Evolutionary conservation across 345 rosid genomes (phyloP).

Genomic region (Salix brachista): DNA sequence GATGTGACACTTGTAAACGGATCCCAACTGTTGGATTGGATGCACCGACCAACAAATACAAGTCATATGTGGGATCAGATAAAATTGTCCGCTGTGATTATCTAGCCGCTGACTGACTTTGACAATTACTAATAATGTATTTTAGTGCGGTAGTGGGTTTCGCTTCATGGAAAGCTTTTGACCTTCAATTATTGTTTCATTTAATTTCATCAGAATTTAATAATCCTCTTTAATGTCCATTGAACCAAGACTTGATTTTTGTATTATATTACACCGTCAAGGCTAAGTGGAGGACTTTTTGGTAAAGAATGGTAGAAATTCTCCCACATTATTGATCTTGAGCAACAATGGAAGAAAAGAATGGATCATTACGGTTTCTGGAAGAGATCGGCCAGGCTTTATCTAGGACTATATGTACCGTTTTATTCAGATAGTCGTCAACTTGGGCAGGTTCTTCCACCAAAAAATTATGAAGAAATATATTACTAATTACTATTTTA

Average conservation of each 20-base stretch:
- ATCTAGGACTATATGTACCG: neutral
- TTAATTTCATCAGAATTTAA: no score
- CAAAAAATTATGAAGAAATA: neutral
- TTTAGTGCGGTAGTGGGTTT: neutral
- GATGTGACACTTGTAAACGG: neutral
- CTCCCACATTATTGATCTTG: neutral
- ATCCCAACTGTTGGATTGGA: neutral
- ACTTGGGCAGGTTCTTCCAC: constrained; percentile 10
- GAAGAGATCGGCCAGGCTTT: neutral
- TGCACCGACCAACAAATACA: neutral
- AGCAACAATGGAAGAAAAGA: neutral
- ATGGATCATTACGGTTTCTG: neutral
- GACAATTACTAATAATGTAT: neutral
- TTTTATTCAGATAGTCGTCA: neutral
- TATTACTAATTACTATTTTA: no score
- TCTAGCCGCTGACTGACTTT: neutral
- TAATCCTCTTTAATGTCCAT: neutral
- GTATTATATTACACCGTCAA: neutral
- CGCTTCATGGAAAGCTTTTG: neutral
- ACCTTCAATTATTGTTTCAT: constrained; percentile 2
- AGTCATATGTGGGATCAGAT: neutral
- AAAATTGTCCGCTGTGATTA: neutral
- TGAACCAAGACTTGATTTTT: neutral
- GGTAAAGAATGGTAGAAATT: neutral
- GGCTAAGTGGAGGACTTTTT: neutral